These are phyloP conservation scores for Posidonia oceanica DNA, from an alignment of 116 monocot genomes.

Conservation along the genomic window DNA sequence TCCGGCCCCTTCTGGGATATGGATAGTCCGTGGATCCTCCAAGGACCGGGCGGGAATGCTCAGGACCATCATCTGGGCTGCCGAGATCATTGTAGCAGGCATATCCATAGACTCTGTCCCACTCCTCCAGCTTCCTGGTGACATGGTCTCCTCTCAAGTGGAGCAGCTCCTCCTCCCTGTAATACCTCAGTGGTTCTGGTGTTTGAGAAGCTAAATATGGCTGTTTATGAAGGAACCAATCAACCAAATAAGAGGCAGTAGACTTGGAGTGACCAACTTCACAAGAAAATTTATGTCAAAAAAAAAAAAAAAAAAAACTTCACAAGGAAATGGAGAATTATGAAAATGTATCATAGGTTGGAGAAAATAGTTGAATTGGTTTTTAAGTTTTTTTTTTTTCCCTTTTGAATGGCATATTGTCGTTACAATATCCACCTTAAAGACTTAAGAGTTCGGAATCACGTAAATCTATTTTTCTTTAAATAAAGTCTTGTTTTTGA, in stretches of 20 bases:
- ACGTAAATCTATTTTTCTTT: too few species aligned
- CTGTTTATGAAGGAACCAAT: constrained; percentile 11
- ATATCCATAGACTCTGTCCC: constrained; percentile 71
- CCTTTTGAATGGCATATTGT: too few species aligned
- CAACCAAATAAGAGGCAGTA: not conserved
- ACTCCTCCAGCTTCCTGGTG: constrained; percentile 41
- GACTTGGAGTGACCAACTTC: too few species aligned
- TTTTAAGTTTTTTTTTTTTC: too few species aligned
- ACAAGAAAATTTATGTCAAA: too few species aligned
- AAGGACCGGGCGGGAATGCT: constrained; percentile 46
- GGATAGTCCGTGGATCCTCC: constrained; percentile 59
- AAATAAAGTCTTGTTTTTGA: too few species aligned
- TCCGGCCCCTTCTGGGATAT: constrained; percentile 64
- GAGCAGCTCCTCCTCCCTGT: constrained; percentile 56
- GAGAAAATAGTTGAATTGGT: too few species aligned
- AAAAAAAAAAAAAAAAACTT: too few species aligned
- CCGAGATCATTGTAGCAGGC: constrained; percentile 83
- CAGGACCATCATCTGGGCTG: constrained; percentile 38
- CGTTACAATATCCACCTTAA: too few species aligned
- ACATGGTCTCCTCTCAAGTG: constrained; percentile 49
- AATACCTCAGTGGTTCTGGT: constrained; percentile 37
- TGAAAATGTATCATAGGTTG: too few species aligned
- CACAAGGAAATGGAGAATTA: too few species aligned
- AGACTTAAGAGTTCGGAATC: too few species aligned
- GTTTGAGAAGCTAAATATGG: constrained; percentile 63